Percentiles rank a stretch among this genome's conserved stretches.
Evolutionary conservation across 2,329 filamentous ascomycete species (phyloP).

Genomic region (Coniochaeta hoffmannii): DNA sequence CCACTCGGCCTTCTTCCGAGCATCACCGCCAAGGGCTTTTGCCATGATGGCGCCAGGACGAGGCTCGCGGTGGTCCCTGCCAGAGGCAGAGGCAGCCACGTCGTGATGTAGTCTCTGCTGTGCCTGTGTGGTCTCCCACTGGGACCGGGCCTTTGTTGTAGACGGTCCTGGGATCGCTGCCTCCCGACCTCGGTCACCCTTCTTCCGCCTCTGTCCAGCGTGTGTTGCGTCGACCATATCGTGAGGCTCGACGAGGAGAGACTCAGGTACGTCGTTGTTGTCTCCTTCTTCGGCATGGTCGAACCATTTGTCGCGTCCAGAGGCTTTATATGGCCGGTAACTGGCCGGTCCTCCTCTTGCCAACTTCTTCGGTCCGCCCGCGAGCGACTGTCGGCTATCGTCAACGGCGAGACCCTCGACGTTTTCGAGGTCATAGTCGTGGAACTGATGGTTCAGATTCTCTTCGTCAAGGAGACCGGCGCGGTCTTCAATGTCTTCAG

Average conservation of each 20-base stretch:
- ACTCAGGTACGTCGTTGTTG: conserved; percentile 59
- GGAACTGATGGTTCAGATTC: conserved; percentile 43
- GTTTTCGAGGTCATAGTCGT: conserved; percentile 39
- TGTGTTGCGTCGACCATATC: conserved; percentile 15
- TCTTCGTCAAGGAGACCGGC: conserved; percentile 42
- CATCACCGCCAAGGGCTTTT: conserved; percentile 22
- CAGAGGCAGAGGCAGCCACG: conserved; percentile 20
- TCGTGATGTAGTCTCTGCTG: conserved; percentile 44
- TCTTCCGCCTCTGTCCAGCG: conserved; percentile 11
- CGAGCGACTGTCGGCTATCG: conserved; percentile 38
- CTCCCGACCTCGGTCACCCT: conserved; percentile 12
- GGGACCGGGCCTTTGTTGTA: conserved; percentile 35
- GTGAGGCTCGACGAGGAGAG: conserved; percentile 51
- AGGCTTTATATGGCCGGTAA: conserved; percentile 15
- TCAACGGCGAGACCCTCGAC: conserved; percentile 32
- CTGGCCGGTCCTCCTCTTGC: conserved; percentile 8
- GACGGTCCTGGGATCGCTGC: conserved; percentile 32
- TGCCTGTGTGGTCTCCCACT: conserved; percentile 47
- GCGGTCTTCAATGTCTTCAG: conserved; percentile 32
- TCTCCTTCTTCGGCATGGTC: conserved; percentile 40
- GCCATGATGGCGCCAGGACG: conserved; percentile 20
- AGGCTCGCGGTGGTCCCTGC: conserved; percentile 14
- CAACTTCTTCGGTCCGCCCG: conserved; percentile 21
- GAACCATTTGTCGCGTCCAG: conserved; percentile 15
- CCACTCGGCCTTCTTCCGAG: conserved; percentile 77